Base-by-base conservation (phyloP, 768 basidiomycete species). In the Cubamyces lactineus region DNA sequence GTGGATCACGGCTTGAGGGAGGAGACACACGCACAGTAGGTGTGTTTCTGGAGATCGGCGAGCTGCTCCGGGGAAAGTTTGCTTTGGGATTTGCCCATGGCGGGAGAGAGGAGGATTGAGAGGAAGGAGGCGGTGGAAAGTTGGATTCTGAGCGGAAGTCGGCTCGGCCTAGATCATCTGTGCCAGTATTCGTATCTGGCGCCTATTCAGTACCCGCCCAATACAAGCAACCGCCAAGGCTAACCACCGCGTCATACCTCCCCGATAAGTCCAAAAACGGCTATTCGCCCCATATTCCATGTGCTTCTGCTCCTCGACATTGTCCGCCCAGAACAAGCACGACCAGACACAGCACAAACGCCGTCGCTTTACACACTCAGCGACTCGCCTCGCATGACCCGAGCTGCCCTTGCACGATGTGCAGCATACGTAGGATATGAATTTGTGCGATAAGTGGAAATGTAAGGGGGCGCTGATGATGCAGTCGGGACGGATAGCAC, bases 21-120 rank as follows among this genome's bases (percentile, higher is more conserved):
- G 50, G 40, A 43, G 59, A 49, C 53, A 67, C 49, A 71, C 84
- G 73, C 69, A 96, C 97, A 98, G 74, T 98, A 96, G 0, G 97
- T 99, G 77, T 94, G 91, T 85, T 95, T 96, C 80, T 98, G 96
- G 53, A 99, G 87, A 71, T 96, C 94, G 17, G 88, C 82, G 63
- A 99, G 87, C 77, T 98, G 94, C 63, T 98, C 96, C 45, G 90
- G 87, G 15, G 93, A 89, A 48, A 99, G 85, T 77, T 98, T 99
- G 69, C 89, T 92, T 77, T 98, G 95, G 38, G 93, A 91, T 80
- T 98, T 98, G 76, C 97, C 97, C 97, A 98, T 98, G 66, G 53
- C 34, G 38, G 34, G 17, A 60, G 43, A 53, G 41, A 45, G 19
- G 57, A 40, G 19, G 57, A 40, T 15, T 16, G 53, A 40, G 38